Conservation (phyloP, 2,329 filamentous ascomycete species). For the Microsporum canis region DNA sequence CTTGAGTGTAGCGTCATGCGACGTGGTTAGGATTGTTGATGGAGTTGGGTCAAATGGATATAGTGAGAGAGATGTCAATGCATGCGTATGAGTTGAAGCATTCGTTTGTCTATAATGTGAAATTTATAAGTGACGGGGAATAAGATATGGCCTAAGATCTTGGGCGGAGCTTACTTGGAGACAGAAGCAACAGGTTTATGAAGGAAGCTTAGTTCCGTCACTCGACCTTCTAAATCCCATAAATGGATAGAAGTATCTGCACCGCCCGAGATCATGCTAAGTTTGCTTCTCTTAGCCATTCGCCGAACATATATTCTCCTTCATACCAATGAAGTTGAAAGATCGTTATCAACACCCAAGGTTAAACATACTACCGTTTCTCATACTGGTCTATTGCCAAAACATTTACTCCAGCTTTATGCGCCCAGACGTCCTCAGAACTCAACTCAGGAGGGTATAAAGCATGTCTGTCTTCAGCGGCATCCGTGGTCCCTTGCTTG, state of each 20-base stretch:
- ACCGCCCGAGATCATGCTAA: constrained; percentile 69
- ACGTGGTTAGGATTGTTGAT: constrained; percentile 36
- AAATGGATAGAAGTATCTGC: constrained; percentile 73
- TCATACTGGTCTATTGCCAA: constrained; percentile 74
- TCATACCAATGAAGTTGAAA: not conserved
- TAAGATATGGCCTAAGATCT: not conserved
- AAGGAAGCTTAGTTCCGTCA: constrained; percentile 41
- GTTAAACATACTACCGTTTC: constrained; percentile 50
- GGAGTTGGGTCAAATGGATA: constrained; percentile 40
- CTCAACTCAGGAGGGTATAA: constrained; percentile 17
- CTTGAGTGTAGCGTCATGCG: constrained; percentile 37
- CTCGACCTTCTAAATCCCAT: constrained; percentile 67
- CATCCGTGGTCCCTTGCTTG: not conserved
- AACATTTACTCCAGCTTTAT: constrained; percentile 66
- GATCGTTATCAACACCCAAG: not conserved
- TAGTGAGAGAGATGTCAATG: constrained; percentile 38
- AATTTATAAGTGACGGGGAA: not conserved
- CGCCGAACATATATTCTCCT: not conserved
- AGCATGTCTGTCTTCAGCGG: not conserved
- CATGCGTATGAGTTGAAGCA: constrained; percentile 33
- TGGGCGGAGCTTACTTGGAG: constrained; percentile 18
- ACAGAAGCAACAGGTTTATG: constrained; percentile 41
- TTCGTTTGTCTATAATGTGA: constrained; percentile 20
- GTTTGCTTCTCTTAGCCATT: not conserved
- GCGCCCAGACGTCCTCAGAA: constrained; percentile 39